Conservation (phyloP, 164 flowering plant genomes). For the Dillenia suffruticosa region DNA sequence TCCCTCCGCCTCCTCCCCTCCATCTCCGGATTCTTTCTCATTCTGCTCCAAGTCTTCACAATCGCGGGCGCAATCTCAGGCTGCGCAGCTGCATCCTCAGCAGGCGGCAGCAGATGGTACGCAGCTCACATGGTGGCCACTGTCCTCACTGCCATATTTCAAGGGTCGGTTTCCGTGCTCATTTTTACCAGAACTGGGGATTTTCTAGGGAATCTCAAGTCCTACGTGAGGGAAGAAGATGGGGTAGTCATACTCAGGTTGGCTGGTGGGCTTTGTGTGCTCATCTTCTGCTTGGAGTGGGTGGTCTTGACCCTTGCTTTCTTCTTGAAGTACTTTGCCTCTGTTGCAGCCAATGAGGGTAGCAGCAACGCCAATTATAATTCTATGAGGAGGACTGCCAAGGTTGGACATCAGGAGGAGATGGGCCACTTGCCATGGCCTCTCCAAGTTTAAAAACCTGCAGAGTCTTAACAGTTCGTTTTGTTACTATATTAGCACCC, state of each 20-base stretch:
- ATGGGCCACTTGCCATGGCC: neutral
- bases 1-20: constrained; percentile 63
- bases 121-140: constrained; percentile 61
- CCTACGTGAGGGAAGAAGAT: constrained; percentile 58
- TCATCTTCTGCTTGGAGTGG: constrained; percentile 69
- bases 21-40: constrained; percentile 38
- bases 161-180: constrained; percentile 61
- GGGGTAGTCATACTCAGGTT: constrained; percentile 46
- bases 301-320: constrained; percentile 49
- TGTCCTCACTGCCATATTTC: constrained; percentile 62
- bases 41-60: constrained; percentile 57
- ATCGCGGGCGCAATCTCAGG: constrained; percentile 44
- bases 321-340: constrained; percentile 49
- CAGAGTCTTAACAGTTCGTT: too few species aligned
- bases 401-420: neutral
- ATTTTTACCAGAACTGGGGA: constrained; percentile 43
- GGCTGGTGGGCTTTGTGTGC: constrained; percentile 49
- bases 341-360: constrained; percentile 27
- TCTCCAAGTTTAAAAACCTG: too few species aligned
- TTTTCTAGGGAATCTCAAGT: constrained; percentile 37
- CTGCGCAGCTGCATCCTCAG: constrained; percentile 35
- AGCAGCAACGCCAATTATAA: neutral
- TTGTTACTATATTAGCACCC: too few species aligned
- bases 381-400: too few species aligned
- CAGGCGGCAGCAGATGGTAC: constrained; percentile 34